Evolutionary conservation across 805 yeast species (phyloP).

Genomic region (Torulaspora franciscae): DNA sequence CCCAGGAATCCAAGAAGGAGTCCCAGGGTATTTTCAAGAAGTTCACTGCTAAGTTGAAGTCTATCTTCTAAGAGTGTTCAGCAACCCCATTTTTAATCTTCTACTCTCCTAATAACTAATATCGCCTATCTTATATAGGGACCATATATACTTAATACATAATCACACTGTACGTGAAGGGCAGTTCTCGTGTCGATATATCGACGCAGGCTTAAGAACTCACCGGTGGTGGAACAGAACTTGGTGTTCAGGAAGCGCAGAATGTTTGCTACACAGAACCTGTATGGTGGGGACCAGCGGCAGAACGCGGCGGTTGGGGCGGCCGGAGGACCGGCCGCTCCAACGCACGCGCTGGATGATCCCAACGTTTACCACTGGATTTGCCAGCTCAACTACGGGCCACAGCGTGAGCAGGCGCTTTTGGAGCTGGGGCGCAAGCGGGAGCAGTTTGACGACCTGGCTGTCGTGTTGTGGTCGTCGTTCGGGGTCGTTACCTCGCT

Average conservation of each 20-base stretch:
- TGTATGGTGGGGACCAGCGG: slow-evolving; percentile 1
- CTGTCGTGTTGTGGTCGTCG: slow-evolving; percentile 89
- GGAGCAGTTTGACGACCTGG: slow-evolving; percentile 91
- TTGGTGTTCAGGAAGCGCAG: too few species aligned
- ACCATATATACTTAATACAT: neutral
- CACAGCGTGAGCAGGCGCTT: slow-evolving; percentile 87
- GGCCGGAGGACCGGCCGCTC: neutral
- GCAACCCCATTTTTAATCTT: neutral
- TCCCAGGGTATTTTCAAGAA: slow-evolving; percentile 15
- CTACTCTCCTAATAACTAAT: slow-evolving; percentile 4
- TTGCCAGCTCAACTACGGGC: slow-evolving; percentile 81
- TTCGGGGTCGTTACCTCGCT: slow-evolving; percentile 94
- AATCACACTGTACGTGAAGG: neutral
- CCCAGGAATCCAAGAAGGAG: slow-evolving; percentile 13
- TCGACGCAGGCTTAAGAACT: neutral
- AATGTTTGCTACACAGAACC: slow-evolving; percentile 7
- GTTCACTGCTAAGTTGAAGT: slow-evolving; percentile 13
- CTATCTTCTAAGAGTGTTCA: slow-evolving; percentile 3
- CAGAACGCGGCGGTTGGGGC: neutral
- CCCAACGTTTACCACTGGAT: slow-evolving; percentile 88
- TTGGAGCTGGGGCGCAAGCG: slow-evolving; percentile 89
- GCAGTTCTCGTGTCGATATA: too few species aligned
- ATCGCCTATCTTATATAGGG: neutral
- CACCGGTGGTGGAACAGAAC: neutral
- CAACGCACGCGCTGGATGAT: slow-evolving; percentile 54